Evolutionary conservation across 2,329 filamentous ascomycete species (phyloP), one percentile per base, ranked within the genome.

Genomic region (Ustilaginoidea virens): DNA sequence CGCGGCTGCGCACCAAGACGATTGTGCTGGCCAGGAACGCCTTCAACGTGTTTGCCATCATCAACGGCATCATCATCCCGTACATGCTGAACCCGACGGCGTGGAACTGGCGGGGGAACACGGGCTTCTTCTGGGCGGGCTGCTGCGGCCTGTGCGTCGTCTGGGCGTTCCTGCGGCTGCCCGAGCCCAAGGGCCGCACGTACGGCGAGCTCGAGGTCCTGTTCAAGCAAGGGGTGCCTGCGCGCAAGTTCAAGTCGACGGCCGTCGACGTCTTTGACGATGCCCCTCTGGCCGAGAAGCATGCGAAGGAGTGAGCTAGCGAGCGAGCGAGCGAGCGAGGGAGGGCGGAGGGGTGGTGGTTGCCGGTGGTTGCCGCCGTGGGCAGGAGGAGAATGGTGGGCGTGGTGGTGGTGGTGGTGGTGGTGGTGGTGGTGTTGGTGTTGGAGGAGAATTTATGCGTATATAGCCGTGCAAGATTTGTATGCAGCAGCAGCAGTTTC

Each of bases 1-100:
- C 77, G 7, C 66, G 81, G 4, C 63, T 90, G 13, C 75, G 81
- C 43, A 81, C 85, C 59, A 90, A 90, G 58, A 87, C 81, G 0
- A 75, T 87, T 9, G 80, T 83, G 0, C 65, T 87, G 1, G 80
- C 78, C 4, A 72, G 81, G 30, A 75, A 33, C 7, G 22, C 23
- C 4, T 36, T 36, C 17, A 36, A 38, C 19, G 17, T 33, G 5
- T 22, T 29, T 14, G 19, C 26, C 20, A 31, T 38, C 16, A 25
- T 27, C 11, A 28, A 27, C 18, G 31, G 31, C 25, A 23, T 34
- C 29, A 17, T 39, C 10, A 32, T 27, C 16, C 32, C 32, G 2
- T 32, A 27, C 7, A 35, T 38, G 17, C 29, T 41, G n/a, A 39
- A 37, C n/a, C 39, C 37, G 3, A 35, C 30, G 5, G 33, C 39